Evolutionary conservation across 805 yeast species (phyloP).

Genomic region (Saccharomycopsis lassenensis): DNA sequence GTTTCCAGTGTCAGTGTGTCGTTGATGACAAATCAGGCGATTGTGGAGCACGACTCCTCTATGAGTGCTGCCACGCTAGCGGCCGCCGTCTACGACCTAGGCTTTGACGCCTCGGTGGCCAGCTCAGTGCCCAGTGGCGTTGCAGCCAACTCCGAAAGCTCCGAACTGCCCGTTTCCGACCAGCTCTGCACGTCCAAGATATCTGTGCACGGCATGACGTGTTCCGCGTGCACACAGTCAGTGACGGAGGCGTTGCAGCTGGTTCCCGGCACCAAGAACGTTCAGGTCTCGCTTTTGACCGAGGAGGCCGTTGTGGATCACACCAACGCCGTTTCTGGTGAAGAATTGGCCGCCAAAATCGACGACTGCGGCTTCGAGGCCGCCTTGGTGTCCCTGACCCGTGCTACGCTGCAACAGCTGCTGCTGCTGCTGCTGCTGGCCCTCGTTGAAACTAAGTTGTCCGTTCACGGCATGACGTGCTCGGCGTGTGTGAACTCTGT

Average conservation of each 20-base stretch:
- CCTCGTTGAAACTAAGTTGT: slow-evolving; percentile 2
- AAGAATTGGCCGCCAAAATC: slow-evolving; percentile 39
- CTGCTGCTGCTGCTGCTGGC: too few relatives aligned
- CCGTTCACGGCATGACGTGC: slow-evolving; percentile 77
- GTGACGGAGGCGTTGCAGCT: slow-evolving; percentile 44
- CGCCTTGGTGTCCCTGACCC: slow-evolving; percentile 19
- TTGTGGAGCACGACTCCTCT: slow-evolving; percentile 35
- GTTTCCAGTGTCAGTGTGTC: slow-evolving; percentile 36
- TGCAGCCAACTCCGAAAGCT: too few relatives aligned
- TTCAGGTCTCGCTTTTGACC: slow-evolving; percentile 62
- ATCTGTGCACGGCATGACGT: slow-evolving; percentile 68
- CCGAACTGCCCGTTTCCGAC: not conserved
- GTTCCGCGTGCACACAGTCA: slow-evolving; percentile 71
- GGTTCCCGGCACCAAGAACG: slow-evolving; percentile 39
- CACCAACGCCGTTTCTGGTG: slow-evolving; percentile 22
- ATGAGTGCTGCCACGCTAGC: slow-evolving; percentile 29
- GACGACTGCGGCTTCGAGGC: slow-evolving; percentile 75
- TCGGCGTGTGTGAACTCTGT: slow-evolving; percentile 72
- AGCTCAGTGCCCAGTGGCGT: too few relatives aligned
- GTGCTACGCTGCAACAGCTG: too few relatives aligned
- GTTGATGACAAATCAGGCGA: slow-evolving; percentile 64
- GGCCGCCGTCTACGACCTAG: slow-evolving; percentile 64
- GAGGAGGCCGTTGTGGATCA: slow-evolving; percentile 59
- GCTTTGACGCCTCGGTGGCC: slow-evolving; percentile 46
- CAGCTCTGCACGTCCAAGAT: slow-evolving; percentile 2